Base-by-base conservation (phyloP, 1,284 basidiomycete species). In the Tilletia walkeri region DNA sequence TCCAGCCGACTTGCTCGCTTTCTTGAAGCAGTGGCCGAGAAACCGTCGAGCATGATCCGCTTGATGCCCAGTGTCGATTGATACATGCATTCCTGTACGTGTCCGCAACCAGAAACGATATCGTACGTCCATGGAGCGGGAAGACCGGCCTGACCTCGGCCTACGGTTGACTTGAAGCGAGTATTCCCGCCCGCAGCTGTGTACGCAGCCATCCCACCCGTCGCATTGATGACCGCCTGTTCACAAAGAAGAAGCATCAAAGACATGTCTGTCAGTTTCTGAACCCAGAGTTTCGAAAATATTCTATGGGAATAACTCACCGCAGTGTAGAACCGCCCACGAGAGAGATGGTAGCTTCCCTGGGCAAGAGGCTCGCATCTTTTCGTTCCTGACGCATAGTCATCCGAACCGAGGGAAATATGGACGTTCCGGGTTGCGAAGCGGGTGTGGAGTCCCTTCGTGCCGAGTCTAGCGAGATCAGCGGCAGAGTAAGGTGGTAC, bases 41-140 rank as follows among this genome's bases (percentile, higher is more conserved):
- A 61, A 9, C 56, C 56, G 34, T 61, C 56, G 2, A 61, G 56
- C 56, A 61, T 61, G 56, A 61, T 61, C 7, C 56, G 56, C 56
- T 36, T 61, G 24, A 61, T 38, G 12, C 56, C 56, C 1, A 36
- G 24, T 1, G 2, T 1, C 7, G 56, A 61, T 10, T 30, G 20
- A 7, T 61, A 61, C 56, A 61, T 61, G 56, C 56, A 61, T 2
- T 34, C 56, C 41, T 61, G 56, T 7, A 14, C 34, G 24, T 61
- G 56, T 10, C 14, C 20, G 56, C 56, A 61, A 5, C 56, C 56
- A 10, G 56, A 30, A 7, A 61, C 56, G 56, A 61, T 61, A 30
- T 61, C 56, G 56, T 61, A 61, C 56, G 56, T 61, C 56, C 56
- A 61, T 24, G 20, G 16, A 4, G 56, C 5, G 9, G 56, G 56